A percentile compares a stretch with the other conserved stretches of the same genome.
These are phyloP conservation scores for Marasmius tenuissimus DNA, from an alignment of 1,284 basidiomycete genomes.

Conservation along the genomic window DNA sequence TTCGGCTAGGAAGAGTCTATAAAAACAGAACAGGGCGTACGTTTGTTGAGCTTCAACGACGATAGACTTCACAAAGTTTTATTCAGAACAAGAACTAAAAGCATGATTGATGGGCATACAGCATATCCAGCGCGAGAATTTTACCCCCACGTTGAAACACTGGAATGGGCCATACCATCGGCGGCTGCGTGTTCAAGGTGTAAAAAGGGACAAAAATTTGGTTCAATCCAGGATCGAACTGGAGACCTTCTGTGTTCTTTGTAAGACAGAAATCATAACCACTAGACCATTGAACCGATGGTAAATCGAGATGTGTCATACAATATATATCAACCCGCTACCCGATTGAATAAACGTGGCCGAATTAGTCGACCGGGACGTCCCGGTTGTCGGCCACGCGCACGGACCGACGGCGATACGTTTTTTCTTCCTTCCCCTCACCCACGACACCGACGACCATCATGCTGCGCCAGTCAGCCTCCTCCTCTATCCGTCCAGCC, in stretches of 20 bases:
- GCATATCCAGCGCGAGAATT: too few species aligned
- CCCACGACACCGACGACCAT: not conserved
- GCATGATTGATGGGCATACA: too few species aligned
- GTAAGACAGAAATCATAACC: constrained; percentile 65
- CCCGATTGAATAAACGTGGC: not conserved
- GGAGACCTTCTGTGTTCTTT: constrained; percentile 56
- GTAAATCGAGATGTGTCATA: too few species aligned
- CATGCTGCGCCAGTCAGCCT: constrained; percentile 1
- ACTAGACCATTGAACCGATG: constrained; percentile 34
- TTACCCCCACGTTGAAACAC: too few species aligned
- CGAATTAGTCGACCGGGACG: not conserved
- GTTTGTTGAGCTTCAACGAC: too few species aligned
- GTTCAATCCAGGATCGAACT: constrained; percentile 63
- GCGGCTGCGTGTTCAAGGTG: too few species aligned
- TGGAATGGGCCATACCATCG: too few species aligned
- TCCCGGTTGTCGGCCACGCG: not conserved
- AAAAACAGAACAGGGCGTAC: too few species aligned
- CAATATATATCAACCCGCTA: not conserved
- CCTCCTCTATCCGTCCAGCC: constrained; percentile 1
- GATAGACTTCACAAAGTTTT: too few species aligned
- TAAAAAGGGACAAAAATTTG: constrained; percentile 30
- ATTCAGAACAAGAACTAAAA: too few species aligned
- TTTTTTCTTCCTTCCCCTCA: not conserved
- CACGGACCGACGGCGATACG: not conserved
- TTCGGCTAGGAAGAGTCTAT: too few species aligned